Conservation (phyloP, 1,284 basidiomycete genomes). For the Cutaneotrichosporon dermatis region DNA sequence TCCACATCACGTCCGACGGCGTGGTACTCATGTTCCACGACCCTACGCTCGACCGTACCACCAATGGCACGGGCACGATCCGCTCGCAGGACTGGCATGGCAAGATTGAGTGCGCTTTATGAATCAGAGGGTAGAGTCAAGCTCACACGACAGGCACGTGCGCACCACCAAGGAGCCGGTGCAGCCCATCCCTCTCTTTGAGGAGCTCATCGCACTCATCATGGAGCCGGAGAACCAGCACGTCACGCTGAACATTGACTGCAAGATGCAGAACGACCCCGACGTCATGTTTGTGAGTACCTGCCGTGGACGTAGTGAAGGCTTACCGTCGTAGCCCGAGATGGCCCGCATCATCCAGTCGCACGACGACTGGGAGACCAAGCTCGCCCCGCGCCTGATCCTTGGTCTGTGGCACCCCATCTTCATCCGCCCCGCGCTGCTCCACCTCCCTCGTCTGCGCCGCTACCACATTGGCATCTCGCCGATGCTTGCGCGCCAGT, state of each 20-base stretch:
- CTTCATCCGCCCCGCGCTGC: slow-evolving; percentile 76
- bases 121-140: no score
- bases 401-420: slow-evolving; percentile 87
- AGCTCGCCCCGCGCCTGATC: slow-evolving; percentile 80
- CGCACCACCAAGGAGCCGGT: slow-evolving; percentile 77
- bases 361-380: slow-evolving; percentile 71
- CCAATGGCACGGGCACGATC: slow-evolving; percentile 55
- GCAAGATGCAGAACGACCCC: slow-evolving; percentile 91
- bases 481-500: slow-evolving; percentile 65
- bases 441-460: slow-evolving; percentile 65
- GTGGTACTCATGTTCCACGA: slow-evolving; percentile 97
- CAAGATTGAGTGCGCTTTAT: slow-evolving; percentile 43
- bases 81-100: slow-evolving; percentile 49
- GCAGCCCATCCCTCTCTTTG: slow-evolving; percentile 83
- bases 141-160: slow-evolving; percentile 53
- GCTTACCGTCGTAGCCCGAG: slow-evolving; percentile 50
- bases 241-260: slow-evolving; percentile 84
- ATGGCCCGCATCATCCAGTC: slow-evolving; percentile 72
- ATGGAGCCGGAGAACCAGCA: slow-evolving; percentile 63
- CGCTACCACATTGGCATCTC: slow-evolving; percentile 82
- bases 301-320: background rate
- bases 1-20: slow-evolving; percentile 86
- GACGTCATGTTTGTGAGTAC: slow-evolving; percentile 66
- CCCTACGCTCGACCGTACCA: slow-evolving; percentile 60
- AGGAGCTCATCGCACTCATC: slow-evolving; percentile 71